These are phyloP conservation scores for Clonostachys chloroleuca DNA, from an alignment of 2,329 filamentous ascomycete genomes.

Conservation along the genomic window DNA sequence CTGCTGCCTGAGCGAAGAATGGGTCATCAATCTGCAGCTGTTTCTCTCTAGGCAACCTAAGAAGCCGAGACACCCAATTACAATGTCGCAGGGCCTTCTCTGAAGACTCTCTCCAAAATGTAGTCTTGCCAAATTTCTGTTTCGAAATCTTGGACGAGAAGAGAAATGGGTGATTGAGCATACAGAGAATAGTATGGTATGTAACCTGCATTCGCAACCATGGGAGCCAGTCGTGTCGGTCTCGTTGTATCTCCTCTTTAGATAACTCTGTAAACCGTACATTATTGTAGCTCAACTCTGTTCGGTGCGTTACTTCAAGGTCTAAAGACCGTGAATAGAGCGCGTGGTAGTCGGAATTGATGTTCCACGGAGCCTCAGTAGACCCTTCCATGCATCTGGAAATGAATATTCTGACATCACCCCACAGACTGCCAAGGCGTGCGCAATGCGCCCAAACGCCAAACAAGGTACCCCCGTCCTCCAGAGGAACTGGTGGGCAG, in stretches of 20 bases:
- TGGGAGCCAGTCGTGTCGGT: constrained; percentile 1
- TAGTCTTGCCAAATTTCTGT: neutral
- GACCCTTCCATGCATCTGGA: constrained; percentile 1
- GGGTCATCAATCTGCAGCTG: neutral
- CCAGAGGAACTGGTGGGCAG: neutral
- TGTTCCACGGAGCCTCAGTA: neutral
- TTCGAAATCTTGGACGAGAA: constrained; percentile 1
- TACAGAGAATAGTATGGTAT: constrained; percentile 3
- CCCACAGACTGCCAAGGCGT: neutral
- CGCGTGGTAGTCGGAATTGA: neutral
- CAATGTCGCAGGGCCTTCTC: constrained; percentile 1
- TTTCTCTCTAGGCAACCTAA: constrained; percentile 1
- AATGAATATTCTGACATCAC: neutral
- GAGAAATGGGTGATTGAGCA: constrained; percentile 3
- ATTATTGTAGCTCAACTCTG: constrained; percentile 1
- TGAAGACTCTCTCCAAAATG: constrained; percentile 2
- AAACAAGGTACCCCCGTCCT: neutral
- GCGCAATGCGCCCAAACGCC: neutral
- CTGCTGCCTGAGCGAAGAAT: constrained; percentile 2
- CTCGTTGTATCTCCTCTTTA: neutral
- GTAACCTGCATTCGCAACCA: constrained; percentile 2
- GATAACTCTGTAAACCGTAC: constrained; percentile 1
- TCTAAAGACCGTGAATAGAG: constrained; percentile 1
- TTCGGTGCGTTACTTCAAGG: neutral
- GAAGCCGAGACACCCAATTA: constrained; percentile 2